Conservation (phyloP, 1,139 yeast species). For the Yamadazyma triangularis region DNA sequence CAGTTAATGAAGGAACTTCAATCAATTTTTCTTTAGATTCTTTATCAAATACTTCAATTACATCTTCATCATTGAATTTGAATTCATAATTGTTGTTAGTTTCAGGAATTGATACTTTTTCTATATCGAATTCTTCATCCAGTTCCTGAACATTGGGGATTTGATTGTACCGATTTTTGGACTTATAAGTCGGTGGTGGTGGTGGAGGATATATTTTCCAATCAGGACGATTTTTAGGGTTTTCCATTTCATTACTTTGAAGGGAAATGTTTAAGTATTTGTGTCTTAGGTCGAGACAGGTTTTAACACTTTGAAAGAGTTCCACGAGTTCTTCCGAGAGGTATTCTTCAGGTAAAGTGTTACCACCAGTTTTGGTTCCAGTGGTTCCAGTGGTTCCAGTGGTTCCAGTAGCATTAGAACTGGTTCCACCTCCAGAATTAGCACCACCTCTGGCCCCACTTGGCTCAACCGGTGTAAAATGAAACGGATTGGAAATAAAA, state of each 20-base stretch:
- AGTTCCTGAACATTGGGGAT: constrained; percentile 29
- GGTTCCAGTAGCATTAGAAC: constrained; percentile 40
- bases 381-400: too few species aligned
- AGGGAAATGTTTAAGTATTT: constrained; percentile 68
- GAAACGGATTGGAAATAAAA: constrained; percentile 19
- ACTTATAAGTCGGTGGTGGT: constrained; percentile 87
- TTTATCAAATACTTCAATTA: constrained; percentile 57
- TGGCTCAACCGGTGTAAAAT: constrained; percentile 18
- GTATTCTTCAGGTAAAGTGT: constrained; percentile 60
- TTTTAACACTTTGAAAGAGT: constrained; percentile 65
- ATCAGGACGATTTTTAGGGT: constrained; percentile 69
- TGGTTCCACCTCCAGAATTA: constrained; percentile 3
- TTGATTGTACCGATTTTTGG: constrained; percentile 56
- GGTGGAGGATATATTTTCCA: constrained; percentile 94
- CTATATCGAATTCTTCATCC: constrained; percentile 54
- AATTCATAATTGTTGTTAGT: constrained; percentile 46
- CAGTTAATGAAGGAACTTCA: constrained; percentile 71
- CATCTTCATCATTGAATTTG: constrained; percentile 56
- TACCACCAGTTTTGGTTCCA: constrained; percentile 22
- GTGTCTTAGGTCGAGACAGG: constrained; percentile 70
- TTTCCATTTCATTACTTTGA: constrained; percentile 62
- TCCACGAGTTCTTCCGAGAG: constrained; percentile 69
- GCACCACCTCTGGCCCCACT: constrained; percentile 1
- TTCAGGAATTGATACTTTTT: constrained; percentile 63
- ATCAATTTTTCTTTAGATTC: constrained; percentile 32